A percentile compares a stretch with the other conserved stretches of the same genome.
Evolutionary conservation across 208 protist species (phyloP).

Genomic region (Herpetomonas muscarum): DNA sequence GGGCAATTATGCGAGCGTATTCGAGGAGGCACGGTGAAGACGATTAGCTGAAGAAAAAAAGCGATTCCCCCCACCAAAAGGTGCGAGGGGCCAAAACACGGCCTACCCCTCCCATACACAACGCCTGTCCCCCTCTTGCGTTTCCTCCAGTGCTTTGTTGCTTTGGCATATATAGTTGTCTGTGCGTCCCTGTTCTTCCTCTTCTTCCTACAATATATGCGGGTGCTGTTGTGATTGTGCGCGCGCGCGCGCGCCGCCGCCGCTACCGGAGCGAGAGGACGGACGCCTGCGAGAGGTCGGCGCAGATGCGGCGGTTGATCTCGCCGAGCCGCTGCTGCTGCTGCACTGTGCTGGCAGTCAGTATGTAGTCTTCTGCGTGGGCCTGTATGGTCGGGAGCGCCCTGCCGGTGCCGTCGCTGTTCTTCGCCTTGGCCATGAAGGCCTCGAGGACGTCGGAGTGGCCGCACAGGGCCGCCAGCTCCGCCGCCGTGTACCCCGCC

Average conservation of each 20-base stretch:
- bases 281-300: conserved; percentile 43
- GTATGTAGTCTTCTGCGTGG: conserved; percentile 61
- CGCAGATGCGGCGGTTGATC: conserved; percentile 48
- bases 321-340: conserved; percentile 50
- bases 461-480: conserved; percentile 70
- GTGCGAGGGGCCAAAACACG: too few species aligned
- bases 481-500: conserved; percentile 50
- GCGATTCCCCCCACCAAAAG: too few species aligned
- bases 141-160: too few species aligned
- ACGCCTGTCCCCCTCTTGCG: too few species aligned
- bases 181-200: too few species aligned
- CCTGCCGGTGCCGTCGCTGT: conserved; percentile 25
- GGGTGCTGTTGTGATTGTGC: background rate
- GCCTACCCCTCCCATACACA: too few species aligned
- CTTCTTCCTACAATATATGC: too few species aligned
- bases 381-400: conserved; percentile 40
- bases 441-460: conserved; percentile 44
- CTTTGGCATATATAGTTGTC: too few species aligned
- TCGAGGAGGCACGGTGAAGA: too few species aligned
- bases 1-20: too few species aligned
- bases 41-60: too few species aligned
- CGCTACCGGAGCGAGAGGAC: conserved; percentile 6
- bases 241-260: too few species aligned
- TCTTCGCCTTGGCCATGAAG: conserved; percentile 23
- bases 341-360: conserved; percentile 50